A percentile compares a stretch with the other conserved stretches of the same genome.
These are phyloP conservation scores for Scedosporium aurantiacum DNA, from an alignment of 2,329 filamentous ascomycete genomes.

Conservation along the genomic window DNA sequence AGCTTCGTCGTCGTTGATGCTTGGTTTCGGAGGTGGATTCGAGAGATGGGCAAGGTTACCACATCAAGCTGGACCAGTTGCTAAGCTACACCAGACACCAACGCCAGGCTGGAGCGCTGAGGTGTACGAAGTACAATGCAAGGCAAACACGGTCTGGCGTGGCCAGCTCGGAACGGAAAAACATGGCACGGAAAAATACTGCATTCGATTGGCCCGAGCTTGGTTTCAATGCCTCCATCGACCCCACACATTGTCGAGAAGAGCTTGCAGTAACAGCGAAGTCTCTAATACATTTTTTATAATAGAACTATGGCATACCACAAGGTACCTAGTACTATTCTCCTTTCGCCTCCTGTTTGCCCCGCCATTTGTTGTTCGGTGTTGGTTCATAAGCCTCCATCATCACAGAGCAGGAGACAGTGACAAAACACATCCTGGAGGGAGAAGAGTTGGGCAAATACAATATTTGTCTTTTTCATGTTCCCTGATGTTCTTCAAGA, in stretches of 20 bases:
- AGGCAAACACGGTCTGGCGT: slow-evolving; percentile 34
- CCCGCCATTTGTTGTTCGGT: background rate
- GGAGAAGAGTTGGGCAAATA: background rate
- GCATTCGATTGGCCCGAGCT: slow-evolving; percentile 13
- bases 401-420: background rate
- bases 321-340: background rate
- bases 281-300: background rate
- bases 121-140: slow-evolving; percentile 20
- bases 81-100: background rate
- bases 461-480: background rate
- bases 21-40: slow-evolving; percentile 10
- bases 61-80: background rate
- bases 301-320: no score
- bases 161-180: slow-evolving; percentile 15
- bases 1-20: slow-evolving; percentile 5
- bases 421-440: background rate
- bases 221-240: background rate
- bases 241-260: background rate
- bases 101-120: slow-evolving; percentile 7
- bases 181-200: slow-evolving; percentile 4
- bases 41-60: slow-evolving; percentile 6
- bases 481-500: background rate
- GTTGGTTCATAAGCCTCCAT: background rate
- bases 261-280: background rate
- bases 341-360: background rate